Evolutionary conservation across 345 rosid species (phyloP).

Genomic region (Lepidium sativum): DNA sequence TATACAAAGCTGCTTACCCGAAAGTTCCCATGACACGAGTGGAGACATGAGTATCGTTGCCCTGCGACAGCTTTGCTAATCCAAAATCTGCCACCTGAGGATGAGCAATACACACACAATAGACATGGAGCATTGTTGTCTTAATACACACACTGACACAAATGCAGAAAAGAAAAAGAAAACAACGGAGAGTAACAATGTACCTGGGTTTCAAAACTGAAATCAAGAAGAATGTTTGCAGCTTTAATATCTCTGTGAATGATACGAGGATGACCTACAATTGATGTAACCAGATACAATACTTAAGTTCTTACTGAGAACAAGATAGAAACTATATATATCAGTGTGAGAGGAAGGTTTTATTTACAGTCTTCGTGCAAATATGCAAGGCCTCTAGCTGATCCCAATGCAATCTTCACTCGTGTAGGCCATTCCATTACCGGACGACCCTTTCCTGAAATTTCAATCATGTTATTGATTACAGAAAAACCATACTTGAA

Average conservation of each 20-base stretch:
- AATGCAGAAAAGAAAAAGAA: not conserved
- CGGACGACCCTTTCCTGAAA: constrained; percentile 52
- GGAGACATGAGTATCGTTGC: constrained; percentile 79
- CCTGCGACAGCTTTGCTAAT: constrained; percentile 78
- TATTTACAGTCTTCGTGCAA: constrained; percentile 94
- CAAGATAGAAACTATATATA: not conserved
- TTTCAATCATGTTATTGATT: not conserved
- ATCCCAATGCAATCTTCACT: constrained; percentile 76
- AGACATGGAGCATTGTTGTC: not conserved
- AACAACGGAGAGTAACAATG: not conserved
- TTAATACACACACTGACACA: not conserved
- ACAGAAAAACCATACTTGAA: not conserved
- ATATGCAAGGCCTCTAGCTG: constrained; percentile 91
- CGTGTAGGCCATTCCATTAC: constrained; percentile 65
- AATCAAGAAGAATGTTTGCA: constrained; percentile 78
- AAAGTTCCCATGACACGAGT: constrained; percentile 98
- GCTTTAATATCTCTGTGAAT: constrained; percentile 91
- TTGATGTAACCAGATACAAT: not conserved
- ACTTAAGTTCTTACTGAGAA: not conserved
- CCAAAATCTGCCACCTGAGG: constrained; percentile 95
- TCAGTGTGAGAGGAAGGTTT: not conserved
- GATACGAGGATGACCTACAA: constrained; percentile 75
- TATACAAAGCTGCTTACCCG: constrained; percentile 48
- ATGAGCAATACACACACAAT: not conserved
- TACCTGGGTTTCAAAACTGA: constrained; percentile 71